These are phyloP conservation scores for Debaryomyces singareniensis DNA, from an alignment of 1,139 yeast species.

Conservation along the genomic window DNA sequence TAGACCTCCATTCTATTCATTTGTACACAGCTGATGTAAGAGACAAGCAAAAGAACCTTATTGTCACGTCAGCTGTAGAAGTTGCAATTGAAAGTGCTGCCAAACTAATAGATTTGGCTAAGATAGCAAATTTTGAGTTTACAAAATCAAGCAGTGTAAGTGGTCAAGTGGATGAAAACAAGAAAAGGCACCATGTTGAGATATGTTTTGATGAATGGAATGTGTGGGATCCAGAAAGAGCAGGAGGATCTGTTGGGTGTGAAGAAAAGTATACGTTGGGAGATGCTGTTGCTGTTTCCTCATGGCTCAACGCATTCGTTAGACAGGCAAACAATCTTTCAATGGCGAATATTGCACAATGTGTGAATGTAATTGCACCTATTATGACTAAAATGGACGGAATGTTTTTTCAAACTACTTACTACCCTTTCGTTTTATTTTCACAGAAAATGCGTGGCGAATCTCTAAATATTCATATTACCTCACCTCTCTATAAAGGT, in stretches of 20 bases:
- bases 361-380: constrained; percentile 28
- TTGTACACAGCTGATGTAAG: constrained; percentile 18
- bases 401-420: constrained; percentile 21
- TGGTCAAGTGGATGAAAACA: constrained; percentile 4
- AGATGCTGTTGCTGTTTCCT: constrained; percentile 26
- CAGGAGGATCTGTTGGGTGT: constrained; percentile 22
- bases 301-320: constrained; percentile 25
- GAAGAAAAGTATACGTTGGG: constrained; percentile 22
- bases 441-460: constrained; percentile 24
- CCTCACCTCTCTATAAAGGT: constrained; percentile 18
- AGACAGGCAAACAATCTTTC: constrained; percentile 21
- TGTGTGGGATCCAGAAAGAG: constrained; percentile 28
- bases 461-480: constrained; percentile 19
- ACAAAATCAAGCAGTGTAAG: constrained; percentile 9
- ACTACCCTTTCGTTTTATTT: constrained; percentile 19
- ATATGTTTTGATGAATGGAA: constrained; percentile 31
- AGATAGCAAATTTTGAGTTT: constrained; percentile 10
- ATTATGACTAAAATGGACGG: constrained; percentile 19
- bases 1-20: constrained; percentile 25
- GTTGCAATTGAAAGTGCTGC: constrained; percentile 20
- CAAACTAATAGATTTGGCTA: constrained; percentile 20
- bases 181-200: constrained; percentile 12
- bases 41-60: constrained; percentile 20
- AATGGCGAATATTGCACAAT: constrained; percentile 27
- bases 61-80: constrained; percentile 24